Conservation (phyloP, 768 basidiomycete species). For the Psilocybe subaeruginosa region DNA sequence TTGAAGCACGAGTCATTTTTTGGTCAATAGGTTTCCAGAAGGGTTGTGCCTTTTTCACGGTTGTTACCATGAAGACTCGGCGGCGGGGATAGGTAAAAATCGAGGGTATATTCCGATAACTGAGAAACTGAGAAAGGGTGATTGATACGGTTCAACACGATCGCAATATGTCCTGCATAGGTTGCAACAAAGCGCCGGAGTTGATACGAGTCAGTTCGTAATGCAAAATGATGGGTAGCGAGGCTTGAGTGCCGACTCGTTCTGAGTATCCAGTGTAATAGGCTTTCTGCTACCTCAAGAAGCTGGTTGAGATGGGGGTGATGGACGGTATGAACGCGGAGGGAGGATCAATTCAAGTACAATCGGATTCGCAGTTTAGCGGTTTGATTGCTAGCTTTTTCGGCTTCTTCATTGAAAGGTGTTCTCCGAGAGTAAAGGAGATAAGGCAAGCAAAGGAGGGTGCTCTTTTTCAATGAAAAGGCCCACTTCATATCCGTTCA, state of each 20-base stretch:
- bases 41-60: not conserved
- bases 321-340: not conserved
- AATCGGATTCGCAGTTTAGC: not conserved
- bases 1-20: not conserved
- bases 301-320: not conserved
- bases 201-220: not conserved
- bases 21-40: not conserved
- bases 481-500: not conserved
- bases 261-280: not conserved
- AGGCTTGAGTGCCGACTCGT: not conserved
- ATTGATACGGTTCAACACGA: not conserved
- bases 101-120: not conserved
- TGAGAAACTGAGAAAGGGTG: not conserved
- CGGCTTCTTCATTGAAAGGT: slow-evolving; percentile 1
- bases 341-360: not conserved
- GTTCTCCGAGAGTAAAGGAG: slow-evolving; percentile 5
- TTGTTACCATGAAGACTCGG: not conserved
- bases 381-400: not conserved
- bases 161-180: not conserved
- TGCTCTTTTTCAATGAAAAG: not conserved
- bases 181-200: not conserved
- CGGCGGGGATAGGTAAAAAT: not conserved
- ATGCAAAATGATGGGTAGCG: not conserved
- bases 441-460: not conserved
- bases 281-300: not conserved